Conservation (phyloP, 306 rosid genomes). For the Medicago lupulina region DNA sequence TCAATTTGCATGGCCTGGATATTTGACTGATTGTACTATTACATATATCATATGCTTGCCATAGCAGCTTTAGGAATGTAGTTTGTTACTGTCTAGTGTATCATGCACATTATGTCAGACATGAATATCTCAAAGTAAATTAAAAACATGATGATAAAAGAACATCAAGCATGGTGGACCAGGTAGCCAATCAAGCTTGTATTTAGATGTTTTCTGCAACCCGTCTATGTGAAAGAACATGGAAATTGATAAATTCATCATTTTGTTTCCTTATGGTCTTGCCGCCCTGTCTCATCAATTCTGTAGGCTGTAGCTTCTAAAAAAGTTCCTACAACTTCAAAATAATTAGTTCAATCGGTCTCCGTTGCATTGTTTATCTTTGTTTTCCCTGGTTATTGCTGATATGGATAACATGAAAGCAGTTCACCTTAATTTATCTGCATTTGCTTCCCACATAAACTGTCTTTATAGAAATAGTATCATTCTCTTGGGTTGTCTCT, state of each 20-base stretch:
- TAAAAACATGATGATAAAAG: background rate
- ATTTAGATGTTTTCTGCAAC: conserved; percentile 20
- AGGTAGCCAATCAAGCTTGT: conserved; percentile 12
- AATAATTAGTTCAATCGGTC: background rate
- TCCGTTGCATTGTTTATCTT: conserved; percentile 14
- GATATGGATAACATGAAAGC: conserved; percentile 7
- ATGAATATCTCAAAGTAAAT: conserved; percentile 13
- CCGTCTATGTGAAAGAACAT: background rate
- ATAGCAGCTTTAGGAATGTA: background rate
- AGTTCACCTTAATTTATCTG: conserved; percentile 31
- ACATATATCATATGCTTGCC: conserved; percentile 12
- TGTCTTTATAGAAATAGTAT: conserved; percentile 7
- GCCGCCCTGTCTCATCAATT: no score
- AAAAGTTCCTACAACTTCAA: background rate
- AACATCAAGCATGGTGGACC: conserved; percentile 17
- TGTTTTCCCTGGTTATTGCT: conserved; percentile 4
- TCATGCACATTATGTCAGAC: background rate
- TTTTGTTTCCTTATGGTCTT: no score
- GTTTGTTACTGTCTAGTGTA: conserved; percentile 2
- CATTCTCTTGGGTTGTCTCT: conserved; percentile 31
- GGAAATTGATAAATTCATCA: no score
- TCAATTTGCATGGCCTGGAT: background rate
- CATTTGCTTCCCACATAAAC: conserved; percentile 3
- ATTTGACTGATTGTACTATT: background rate
- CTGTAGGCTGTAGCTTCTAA: no score